phyloP scores from a whole-genome alignment of 164 flowering plant genomes.

The Paratinospora sagittata region DNA sequence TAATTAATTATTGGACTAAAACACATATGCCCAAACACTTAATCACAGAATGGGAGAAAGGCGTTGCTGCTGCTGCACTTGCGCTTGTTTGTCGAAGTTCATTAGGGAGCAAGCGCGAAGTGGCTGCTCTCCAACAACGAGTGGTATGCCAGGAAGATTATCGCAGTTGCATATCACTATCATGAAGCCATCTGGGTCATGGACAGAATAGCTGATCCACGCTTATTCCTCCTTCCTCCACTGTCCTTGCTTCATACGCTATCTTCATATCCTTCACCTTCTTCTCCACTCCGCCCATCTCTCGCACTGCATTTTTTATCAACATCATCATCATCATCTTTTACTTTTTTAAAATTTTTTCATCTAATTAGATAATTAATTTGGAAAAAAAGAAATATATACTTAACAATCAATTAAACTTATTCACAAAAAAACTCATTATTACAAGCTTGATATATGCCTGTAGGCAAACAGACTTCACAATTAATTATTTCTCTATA shows the following conservation, averaged over 20 bases:
- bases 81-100: background rate
- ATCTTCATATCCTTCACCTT: constrained; percentile 35
- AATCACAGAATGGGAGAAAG: background rate
- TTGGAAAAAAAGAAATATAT: background rate
- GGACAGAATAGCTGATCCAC: constrained; percentile 62
- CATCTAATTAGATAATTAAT: background rate
- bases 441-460: too few species aligned
- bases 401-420: too few species aligned
- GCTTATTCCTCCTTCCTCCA: constrained; percentile 34
- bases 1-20: too few species aligned
- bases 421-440: too few species aligned
- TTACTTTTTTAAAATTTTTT: background rate
- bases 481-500: too few species aligned
- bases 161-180: constrained; percentile 73
- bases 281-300: constrained; percentile 47
- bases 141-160: constrained; percentile 65
- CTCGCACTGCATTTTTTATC: constrained; percentile 36
- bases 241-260: constrained; percentile 40
- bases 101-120: too few species aligned
- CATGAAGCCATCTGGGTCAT: constrained; percentile 70
- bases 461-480: too few species aligned
- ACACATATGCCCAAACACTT: too few species aligned
- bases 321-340: background rate
- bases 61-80: background rate
- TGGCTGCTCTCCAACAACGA: too few species aligned